Evolutionary conservation across 441 rosid genomes (phyloP), one percentile per base, ranked within the genome.

Genomic region (Euphorbia schlechtendalii): DNA sequence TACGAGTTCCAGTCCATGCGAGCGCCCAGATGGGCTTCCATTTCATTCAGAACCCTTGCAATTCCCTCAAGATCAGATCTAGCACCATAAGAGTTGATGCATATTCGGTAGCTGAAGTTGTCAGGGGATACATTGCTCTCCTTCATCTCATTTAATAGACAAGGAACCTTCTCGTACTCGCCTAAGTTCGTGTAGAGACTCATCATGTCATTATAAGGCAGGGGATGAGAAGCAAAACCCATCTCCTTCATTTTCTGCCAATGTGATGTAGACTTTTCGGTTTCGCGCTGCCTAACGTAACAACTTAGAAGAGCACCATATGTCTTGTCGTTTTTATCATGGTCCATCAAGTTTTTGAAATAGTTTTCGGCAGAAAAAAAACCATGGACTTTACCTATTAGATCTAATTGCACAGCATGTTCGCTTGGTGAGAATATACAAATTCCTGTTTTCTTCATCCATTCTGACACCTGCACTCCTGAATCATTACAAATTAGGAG

Each of bases 251-350:
- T 89, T 75, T 80, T 87, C 77, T 57, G 68, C 64, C 84, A 76
- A 76, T 78, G 96, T 1, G 72, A 67, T 4, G 87, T 76, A 58
- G 92, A 73, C 60, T 83, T 85, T 3, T 82, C 90, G 12, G 72
- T 78, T 61, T 85, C 78, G 6, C 69, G 80, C 68, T 81, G 90
- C 66, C 92, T 77, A 17, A 81, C 90, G 66, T 84, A 92, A 70
- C 98, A 92, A 68, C 83, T 81, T 49, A 92, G 78, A 57, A 92
- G 90, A 34, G 96, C 94, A 20, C 98, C 96, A 45, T 87, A 81
- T 2, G 95, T 87, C 81, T 87, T 86, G 0, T 78, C 83, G 66
- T 74, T 91, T 77, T 81, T 89, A 64, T 87, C 86, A 21, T 82
- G 80, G 40, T 87, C 92, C 77, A 74, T 79, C 61, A 89, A 77